A percentile compares a stretch with the other conserved stretches of the same genome.
Conservation (phyloP, 768 basidiomycete species). For the Cystobasidium ongulense region DNA sequence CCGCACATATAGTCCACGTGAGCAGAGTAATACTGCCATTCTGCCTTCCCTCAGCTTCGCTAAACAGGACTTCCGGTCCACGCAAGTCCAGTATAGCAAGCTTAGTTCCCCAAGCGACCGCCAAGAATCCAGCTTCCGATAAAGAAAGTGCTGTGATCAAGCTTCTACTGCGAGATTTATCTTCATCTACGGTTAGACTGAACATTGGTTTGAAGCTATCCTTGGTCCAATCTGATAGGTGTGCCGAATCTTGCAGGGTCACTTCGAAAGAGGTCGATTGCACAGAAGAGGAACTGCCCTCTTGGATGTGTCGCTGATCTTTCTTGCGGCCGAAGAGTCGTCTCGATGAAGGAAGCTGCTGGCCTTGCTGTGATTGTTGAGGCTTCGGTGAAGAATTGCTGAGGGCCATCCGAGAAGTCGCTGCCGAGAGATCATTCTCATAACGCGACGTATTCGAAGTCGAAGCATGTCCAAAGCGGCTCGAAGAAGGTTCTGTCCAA, state of each 20-base stretch:
- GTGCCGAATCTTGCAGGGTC: conserved; percentile 49
- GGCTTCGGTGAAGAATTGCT: not conserved
- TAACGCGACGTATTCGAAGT: not conserved
- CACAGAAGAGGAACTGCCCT: not conserved
- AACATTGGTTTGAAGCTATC: conserved; percentile 27
- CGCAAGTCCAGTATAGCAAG: conserved; percentile 65
- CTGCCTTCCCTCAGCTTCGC: conserved; percentile 48
- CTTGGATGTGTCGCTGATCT: not conserved
- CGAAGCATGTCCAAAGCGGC: not conserved
- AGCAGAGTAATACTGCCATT: conserved; percentile 53
- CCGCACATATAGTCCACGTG: conserved; percentile 59
- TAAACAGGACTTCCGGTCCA: conserved; percentile 60
- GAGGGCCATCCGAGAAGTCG: not conserved
- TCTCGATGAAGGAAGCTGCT: not conserved
- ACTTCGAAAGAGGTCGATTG: conserved; percentile 39
- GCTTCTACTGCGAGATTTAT: not conserved
- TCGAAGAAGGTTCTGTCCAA: not conserved
- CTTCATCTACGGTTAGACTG: not conserved
- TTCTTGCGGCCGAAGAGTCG: conserved; percentile 9
- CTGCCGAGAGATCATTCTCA: not conserved
- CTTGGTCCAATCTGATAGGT: conserved; percentile 53
- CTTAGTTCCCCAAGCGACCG: conserved; percentile 59
- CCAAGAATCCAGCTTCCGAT: conserved; percentile 72
- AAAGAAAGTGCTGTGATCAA: conserved; percentile 49
- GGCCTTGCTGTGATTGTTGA: not conserved